Evolutionary conservation across 495 filamentous ascomycete genomes (phyloP).

Genomic region (Penicillium riverlandense): DNA sequence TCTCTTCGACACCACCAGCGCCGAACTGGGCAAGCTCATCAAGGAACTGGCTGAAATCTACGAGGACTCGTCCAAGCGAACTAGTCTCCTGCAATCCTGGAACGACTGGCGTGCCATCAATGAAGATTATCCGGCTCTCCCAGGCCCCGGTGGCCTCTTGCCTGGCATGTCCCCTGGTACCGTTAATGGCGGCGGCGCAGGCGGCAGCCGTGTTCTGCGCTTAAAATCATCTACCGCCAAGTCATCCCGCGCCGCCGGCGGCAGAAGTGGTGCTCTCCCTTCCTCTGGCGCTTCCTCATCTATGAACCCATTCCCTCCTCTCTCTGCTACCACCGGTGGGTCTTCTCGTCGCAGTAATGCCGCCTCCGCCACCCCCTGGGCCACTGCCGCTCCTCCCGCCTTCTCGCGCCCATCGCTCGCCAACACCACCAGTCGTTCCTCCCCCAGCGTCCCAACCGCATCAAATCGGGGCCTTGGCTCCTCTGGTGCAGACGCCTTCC

Average conservation of each 20-base stretch:
- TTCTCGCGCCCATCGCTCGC: slow-evolving; percentile 20
- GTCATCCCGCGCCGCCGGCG: slow-evolving; percentile 56
- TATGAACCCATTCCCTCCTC: slow-evolving; percentile 40
- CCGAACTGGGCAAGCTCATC: slow-evolving; percentile 79
- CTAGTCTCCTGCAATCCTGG: slow-evolving; percentile 72
- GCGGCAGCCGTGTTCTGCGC: slow-evolving; percentile 56
- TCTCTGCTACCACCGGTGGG: slow-evolving; percentile 33
- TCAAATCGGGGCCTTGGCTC: slow-evolving; percentile 3
- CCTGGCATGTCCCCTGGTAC: slow-evolving; percentile 40
- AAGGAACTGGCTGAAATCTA: slow-evolving; percentile 92
- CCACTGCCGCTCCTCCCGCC: slow-evolving; percentile 23
- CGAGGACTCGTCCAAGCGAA: slow-evolving; percentile 68
- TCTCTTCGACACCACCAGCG: slow-evolving; percentile 71
- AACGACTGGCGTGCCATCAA: slow-evolving; percentile 91
- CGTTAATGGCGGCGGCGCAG: slow-evolving; percentile 23
- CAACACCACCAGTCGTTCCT: slow-evolving; percentile 17
- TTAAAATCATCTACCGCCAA: slow-evolving; percentile 73
- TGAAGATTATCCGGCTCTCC: slow-evolving; percentile 91
- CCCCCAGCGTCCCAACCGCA: slow-evolving; percentile 15
- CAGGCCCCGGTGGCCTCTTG: slow-evolving; percentile 56
- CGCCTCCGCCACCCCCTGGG: slow-evolving; percentile 45
- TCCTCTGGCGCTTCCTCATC: slow-evolving; percentile 26
- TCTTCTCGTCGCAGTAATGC: slow-evolving; percentile 19
- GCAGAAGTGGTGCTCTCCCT: slow-evolving; percentile 31
- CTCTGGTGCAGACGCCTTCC: slow-evolving; percentile 51